phyloP scores from a whole-genome alignment of 164 flowering plant genomes.

The Stephania japonica region DNA sequence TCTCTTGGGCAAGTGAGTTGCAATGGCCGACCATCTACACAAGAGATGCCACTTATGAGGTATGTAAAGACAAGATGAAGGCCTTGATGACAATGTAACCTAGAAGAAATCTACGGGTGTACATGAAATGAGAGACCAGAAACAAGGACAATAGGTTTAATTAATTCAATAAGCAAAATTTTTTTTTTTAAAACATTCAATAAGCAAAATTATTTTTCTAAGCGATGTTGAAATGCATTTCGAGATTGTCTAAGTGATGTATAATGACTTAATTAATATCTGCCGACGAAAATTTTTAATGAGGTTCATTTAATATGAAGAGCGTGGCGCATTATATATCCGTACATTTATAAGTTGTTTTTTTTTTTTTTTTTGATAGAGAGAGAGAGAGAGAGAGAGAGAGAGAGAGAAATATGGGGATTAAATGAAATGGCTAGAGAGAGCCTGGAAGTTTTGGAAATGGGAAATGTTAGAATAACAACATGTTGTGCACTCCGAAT shows the following conservation, averaged over 20 bases:
- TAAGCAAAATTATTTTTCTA: no score
- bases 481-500: no score
- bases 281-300: neutral
- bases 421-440: neutral
- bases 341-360: no score
- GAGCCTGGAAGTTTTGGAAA: neutral
- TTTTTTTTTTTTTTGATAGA: no score
- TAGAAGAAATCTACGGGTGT: constrained; percentile 9
- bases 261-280: neutral
- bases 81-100: neutral
- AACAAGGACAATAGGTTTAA: no score
- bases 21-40: constrained; percentile 90
- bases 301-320: neutral
- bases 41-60: constrained; percentile 1
- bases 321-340: neutral
- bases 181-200: no score
- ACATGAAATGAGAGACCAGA: no score
- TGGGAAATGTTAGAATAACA: no score
- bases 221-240: neutral
- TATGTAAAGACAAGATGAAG: neutral
- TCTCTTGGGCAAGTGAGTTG: constrained; percentile 62
- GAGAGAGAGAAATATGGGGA: no score
- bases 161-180: no score
- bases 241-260: neutral
- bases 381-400: no score